Conservation (phyloP, 331 rosid species). For the Quercus lobata region DNA sequence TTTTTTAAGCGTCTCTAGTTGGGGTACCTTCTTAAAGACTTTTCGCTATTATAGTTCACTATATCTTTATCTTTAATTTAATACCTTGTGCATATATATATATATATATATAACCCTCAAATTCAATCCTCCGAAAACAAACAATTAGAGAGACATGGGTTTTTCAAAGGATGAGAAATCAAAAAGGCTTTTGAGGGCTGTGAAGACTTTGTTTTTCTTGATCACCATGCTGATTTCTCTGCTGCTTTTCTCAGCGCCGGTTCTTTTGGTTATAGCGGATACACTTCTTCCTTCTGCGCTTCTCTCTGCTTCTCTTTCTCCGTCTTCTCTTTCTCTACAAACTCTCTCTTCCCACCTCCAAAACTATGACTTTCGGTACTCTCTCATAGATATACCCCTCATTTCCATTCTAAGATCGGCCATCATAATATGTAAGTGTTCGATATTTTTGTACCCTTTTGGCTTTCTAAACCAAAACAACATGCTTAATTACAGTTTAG, state of each 20-base stretch:
- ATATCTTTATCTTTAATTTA: no score
- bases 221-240: slow-evolving; percentile 80
- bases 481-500: neutral
- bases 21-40: neutral
- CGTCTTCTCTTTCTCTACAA: slow-evolving; percentile 35
- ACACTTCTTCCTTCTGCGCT: slow-evolving; percentile 73
- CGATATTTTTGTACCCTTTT: slow-evolving; percentile 22
- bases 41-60: neutral
- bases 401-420: slow-evolving; percentile 68
- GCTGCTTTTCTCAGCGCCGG: slow-evolving; percentile 78
- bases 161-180: slow-evolving; percentile 75
- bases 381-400: slow-evolving; percentile 86
- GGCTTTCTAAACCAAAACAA: neutral
- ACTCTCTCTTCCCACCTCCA: slow-evolving; percentile 57
- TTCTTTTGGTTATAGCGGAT: slow-evolving; percentile 75
- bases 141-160: slow-evolving; percentile 40
- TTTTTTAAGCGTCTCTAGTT: neutral
- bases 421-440: slow-evolving; percentile 73
- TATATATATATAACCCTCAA: neutral
- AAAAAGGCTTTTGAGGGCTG: slow-evolving; percentile 49
- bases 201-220: slow-evolving; percentile 78
- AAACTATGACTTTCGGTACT: slow-evolving; percentile 75
- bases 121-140: neutral
- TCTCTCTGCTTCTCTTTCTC: slow-evolving; percentile 59
- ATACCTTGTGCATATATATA: neutral